Evolutionary conservation across 345 rosid genomes (phyloP), one percentile per base, ranked within the genome.

Genomic region (Bruguiera sexangula): DNA sequence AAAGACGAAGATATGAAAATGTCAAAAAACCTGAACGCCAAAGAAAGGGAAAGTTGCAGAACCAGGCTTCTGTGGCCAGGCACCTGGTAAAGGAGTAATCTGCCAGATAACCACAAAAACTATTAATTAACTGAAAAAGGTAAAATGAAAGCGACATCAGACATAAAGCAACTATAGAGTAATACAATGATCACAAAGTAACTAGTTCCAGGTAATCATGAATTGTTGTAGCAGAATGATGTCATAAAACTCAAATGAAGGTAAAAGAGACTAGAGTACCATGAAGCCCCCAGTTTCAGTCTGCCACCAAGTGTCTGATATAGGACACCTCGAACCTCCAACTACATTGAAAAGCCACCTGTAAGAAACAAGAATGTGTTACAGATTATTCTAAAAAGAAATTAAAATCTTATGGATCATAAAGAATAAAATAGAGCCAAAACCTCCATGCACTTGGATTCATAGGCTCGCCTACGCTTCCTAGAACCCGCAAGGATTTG

Each of bases 371-470:
- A 57, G 65, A 66, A 68, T n/a, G 3, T 11, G 32, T 60, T 71
- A 66, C 51, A 36, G 18, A 39, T 10, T 56, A 46, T 30, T 39
- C 46, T n/a, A 21, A 63, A 43, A 46, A 21, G 3, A 63, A 11
- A 63, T 43, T 30, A 66, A 51, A 26, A 32, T n/a, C 16, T 15
- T 55, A 60, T 48, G 30, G 58, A 72, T 72, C 11, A 76, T 52
- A 68, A 27, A 43, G 64, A 75, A 66, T 58, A 59, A 60, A 69
- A 20, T 62, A 54, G 37, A 65, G 80, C 66, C 61, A 62, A 67
- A 76, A 95, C 99, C 99, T 95, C 97, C 99, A 95, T 72, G 99
- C 96, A 69, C 96, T 95, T 53, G 99, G 99, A 82, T 95, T 95
- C 62, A 95, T 95, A 70, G 99, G 99, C 85, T 95, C 97, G n/a